Conservation (phyloP, 495 filamentous ascomycete genomes). For the Polyplosphaeria fusca region DNA sequence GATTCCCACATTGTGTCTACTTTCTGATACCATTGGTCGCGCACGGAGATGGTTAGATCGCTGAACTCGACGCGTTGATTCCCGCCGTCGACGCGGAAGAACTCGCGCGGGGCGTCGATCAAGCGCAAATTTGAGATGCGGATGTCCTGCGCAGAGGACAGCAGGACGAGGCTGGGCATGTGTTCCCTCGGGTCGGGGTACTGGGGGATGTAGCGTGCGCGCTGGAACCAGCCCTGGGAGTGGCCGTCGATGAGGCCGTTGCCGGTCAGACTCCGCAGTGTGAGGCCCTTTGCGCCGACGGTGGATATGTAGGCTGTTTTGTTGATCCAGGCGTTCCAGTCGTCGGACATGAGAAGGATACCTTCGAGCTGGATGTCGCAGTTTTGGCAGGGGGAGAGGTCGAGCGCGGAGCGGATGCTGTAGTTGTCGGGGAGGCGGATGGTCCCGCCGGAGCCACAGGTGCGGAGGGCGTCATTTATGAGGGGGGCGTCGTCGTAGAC, state of each 20-base stretch:
- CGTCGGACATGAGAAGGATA: slow-evolving; percentile 41
- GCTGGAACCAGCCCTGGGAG: too few species aligned
- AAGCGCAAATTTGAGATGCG: too few species aligned
- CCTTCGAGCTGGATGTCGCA: slow-evolving; percentile 49
- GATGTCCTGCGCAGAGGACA: too few species aligned
- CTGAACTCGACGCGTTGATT: too few species aligned
- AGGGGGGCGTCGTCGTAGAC: neutral
- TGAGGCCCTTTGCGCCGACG: slow-evolving; percentile 31
- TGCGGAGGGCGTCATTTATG: neutral
- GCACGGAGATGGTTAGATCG: too few species aligned
- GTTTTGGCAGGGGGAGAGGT: slow-evolving; percentile 41
- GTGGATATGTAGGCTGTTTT: slow-evolving; percentile 42
- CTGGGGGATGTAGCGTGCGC: too few species aligned
- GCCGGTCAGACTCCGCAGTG: slow-evolving; percentile 43
- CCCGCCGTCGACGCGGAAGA: too few species aligned
- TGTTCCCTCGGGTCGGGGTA: too few species aligned
- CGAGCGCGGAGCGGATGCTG: slow-evolving; percentile 43
- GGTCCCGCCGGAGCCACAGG: slow-evolving; percentile 45
- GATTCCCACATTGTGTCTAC: too few species aligned
- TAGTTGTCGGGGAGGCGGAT: slow-evolving; percentile 49
- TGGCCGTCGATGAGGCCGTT: slow-evolving; percentile 48
- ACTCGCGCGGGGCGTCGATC: too few species aligned
- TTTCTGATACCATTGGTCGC: too few species aligned
- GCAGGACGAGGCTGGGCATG: too few species aligned
- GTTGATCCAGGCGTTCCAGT: slow-evolving; percentile 44